A percentile compares a stretch with the other conserved stretches of the same genome.
phyloP scores from a whole-genome alignment of 352 stramenopile genomes.

The Globisporangium spinosum region DNA sequence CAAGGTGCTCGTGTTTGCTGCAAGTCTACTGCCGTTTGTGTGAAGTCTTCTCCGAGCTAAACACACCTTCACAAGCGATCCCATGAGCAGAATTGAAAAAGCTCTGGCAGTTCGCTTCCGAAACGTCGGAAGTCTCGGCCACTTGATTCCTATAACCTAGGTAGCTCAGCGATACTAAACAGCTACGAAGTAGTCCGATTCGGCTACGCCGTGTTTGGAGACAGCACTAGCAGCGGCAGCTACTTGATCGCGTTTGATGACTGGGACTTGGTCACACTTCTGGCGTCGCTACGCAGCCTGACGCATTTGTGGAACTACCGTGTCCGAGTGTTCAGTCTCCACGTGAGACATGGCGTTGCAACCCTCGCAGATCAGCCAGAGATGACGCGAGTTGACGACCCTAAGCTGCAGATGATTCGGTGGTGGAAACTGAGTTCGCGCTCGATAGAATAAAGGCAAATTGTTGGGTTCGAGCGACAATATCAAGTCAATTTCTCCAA shows the following conservation, averaged over 20 bases:
- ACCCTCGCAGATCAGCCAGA: not conserved
- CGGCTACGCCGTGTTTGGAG: slow-evolving; percentile 1
- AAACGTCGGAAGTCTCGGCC: not conserved
- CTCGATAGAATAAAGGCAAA: not conserved
- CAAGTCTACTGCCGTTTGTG: slow-evolving; percentile 1
- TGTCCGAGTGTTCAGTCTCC: not conserved
- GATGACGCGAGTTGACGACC: not conserved
- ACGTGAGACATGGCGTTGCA: not conserved
- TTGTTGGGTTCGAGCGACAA: not conserved
- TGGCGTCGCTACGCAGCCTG: slow-evolving; percentile 1
- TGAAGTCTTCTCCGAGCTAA: not conserved
- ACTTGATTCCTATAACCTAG: not conserved
- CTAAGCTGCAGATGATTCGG: not conserved
- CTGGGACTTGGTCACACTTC: not conserved
- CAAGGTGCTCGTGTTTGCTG: slow-evolving; percentile 1
- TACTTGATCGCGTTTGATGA: not conserved
- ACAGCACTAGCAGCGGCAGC: not conserved
- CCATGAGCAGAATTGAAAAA: not conserved
- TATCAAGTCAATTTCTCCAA: not conserved
- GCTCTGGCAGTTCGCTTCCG: not conserved
- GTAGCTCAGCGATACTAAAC: not conserved
- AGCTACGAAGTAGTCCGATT: not conserved
- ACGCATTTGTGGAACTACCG: slow-evolving; percentile 5
- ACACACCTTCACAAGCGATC: not conserved
- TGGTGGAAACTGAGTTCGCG: slow-evolving; percentile 2